phyloP scores from a whole-genome alignment of 371 early-diverging fungal species.

The Lichtheimia corymbifera region DNA sequence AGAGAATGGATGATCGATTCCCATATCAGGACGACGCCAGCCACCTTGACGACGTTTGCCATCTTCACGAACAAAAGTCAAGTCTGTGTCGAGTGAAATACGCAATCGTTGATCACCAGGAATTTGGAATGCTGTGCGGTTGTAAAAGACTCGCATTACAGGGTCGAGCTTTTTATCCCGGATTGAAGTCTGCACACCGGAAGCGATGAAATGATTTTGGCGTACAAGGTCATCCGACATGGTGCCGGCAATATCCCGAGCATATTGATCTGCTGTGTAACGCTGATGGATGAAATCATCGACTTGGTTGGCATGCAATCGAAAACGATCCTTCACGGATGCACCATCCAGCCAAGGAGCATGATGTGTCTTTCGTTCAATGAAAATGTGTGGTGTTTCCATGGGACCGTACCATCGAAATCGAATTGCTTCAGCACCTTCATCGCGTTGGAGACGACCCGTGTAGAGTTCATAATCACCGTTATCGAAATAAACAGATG shows the following conservation, averaged over 20 bases:
- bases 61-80: conserved; percentile 97
- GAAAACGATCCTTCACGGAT: conserved; percentile 95
- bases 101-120: conserved; percentile 96
- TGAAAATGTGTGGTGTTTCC: conserved; percentile 69
- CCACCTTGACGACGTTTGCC: conserved; percentile 72
- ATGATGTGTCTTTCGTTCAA: conserved; percentile 98
- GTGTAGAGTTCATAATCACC: conserved; percentile 88
- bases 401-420: conserved; percentile 90
- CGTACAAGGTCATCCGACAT: conserved; percentile 75
- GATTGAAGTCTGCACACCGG: conserved; percentile 84
- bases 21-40: conserved; percentile 93
- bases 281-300: conserved; percentile 79
- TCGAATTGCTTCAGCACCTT: conserved; percentile 91
- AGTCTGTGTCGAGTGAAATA: conserved; percentile 96
- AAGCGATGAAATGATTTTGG: conserved; percentile 71
- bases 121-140: conserved; percentile 98
- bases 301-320: conserved; percentile 88
- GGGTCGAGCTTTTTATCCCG: conserved; percentile 80
- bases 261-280: conserved; percentile 77
- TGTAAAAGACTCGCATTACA: conserved; percentile 92
- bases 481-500: conserved; percentile 97
- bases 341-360: conserved; percentile 97
- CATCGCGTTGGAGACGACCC: conserved; percentile 89
- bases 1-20: conserved; percentile 86
- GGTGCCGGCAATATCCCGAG: conserved; percentile 73